Evolutionary conservation across 768 basidiomycete species (phyloP).

Genomic region (Gautieria morchelliformis): DNA sequence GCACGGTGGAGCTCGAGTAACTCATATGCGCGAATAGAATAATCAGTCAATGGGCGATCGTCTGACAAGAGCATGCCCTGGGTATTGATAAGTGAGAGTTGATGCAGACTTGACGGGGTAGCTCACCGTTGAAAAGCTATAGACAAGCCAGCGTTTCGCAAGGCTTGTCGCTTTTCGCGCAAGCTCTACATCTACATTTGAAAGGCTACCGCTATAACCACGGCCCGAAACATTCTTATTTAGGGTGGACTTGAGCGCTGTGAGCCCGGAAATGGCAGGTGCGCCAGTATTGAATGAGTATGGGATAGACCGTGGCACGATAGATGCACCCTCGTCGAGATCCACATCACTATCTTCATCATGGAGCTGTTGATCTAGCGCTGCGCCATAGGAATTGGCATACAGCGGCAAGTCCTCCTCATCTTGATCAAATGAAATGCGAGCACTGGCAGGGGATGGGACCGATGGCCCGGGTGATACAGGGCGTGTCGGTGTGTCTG

Average conservation of each 20-base stretch:
- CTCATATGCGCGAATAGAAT: conserved; percentile 50
- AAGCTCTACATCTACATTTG: not conserved
- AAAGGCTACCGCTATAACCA: not conserved
- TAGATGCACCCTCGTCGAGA: not conserved
- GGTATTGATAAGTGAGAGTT: conserved; percentile 53
- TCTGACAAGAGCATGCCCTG: conserved; percentile 67
- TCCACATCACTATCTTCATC: not conserved
- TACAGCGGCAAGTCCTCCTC: too few species aligned
- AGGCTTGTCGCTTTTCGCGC: not conserved
- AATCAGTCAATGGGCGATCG: conserved; percentile 47
- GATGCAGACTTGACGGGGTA: conserved; percentile 16
- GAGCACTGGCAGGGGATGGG: too few species aligned
- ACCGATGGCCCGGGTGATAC: too few species aligned
- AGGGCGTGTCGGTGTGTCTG: too few species aligned
- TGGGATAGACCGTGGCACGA: conserved; percentile 1
- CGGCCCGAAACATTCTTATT: not conserved
- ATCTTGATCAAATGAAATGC: too few species aligned
- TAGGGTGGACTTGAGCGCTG: not conserved
- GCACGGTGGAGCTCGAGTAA: conserved; percentile 58
- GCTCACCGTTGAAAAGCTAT: conserved; percentile 2
- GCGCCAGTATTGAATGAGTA: conserved; percentile 6
- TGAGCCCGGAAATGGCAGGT: conserved; percentile 3
- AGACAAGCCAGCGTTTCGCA: not conserved
- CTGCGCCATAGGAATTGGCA: not conserved
- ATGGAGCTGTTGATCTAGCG: not conserved